A percentile compares a stretch with the other conserved stretches of the same genome.
These are phyloP conservation scores for Lonicera japonica DNA, from an alignment of 129 eudicot genomes.

Conservation along the genomic window DNA sequence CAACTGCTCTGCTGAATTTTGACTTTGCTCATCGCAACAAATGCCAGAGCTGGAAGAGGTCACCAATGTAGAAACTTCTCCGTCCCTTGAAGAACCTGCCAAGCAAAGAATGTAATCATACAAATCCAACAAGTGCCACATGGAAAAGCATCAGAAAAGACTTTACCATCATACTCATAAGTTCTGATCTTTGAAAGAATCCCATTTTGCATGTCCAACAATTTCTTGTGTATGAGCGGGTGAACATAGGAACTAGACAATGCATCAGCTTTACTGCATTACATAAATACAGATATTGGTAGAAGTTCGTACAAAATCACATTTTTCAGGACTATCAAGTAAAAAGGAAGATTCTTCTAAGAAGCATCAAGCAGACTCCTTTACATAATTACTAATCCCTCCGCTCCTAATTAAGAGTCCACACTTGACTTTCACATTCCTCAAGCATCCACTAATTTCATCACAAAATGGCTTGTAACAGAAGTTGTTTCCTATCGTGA, in stretches of 20 bases:
- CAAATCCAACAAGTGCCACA: not conserved
- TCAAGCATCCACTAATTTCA: too few relatives aligned
- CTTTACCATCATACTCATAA: slow-evolving; percentile 38
- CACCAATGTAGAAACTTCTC: slow-evolving; percentile 22
- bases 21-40: slow-evolving; percentile 30
- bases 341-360: not conserved
- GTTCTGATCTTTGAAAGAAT: slow-evolving; percentile 17
- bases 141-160: slow-evolving; percentile 12
- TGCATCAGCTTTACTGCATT: slow-evolving; percentile 47
- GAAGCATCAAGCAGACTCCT: slow-evolving; percentile 8
- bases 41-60: slow-evolving; percentile 44
- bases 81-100: slow-evolving; percentile 28
- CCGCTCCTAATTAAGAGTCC: too few relatives aligned
- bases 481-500: too few relatives aligned
- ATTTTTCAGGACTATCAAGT: slow-evolving; percentile 9
- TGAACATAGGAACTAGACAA: slow-evolving; percentile 42
- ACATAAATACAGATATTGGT: slow-evolving; percentile 24
- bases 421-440: too few relatives aligned
- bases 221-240: slow-evolving; percentile 40
- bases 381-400: not conserved
- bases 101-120: slow-evolving; percentile 7
- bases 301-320: slow-evolving; percentile 2
- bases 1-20: slow-evolving; percentile 33
- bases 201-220: slow-evolving; percentile 31
- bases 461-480: too few relatives aligned